Percentiles rank a stretch among this genome's conserved stretches.
phyloP scores from a whole-genome alignment of 441 rosid species.

The Populus hybrid region DNA sequence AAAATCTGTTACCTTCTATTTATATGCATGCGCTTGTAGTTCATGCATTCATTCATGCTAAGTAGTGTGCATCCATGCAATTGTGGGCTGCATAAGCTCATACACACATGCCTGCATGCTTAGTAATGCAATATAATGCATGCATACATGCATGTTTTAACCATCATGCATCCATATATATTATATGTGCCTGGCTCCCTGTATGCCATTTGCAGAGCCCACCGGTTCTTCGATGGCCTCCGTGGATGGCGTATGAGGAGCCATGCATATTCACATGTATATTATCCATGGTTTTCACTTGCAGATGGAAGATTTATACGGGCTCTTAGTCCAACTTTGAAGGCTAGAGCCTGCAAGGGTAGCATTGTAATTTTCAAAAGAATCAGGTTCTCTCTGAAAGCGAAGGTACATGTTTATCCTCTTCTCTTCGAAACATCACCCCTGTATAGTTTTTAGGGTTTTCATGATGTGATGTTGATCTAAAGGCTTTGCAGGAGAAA shows the following conservation, averaged over 20 bases:
- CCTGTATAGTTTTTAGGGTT: constrained; percentile 24
- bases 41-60: neutral
- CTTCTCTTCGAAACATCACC: neutral
- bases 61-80: neutral
- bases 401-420: constrained; percentile 14
- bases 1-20: neutral
- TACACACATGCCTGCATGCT: neutral
- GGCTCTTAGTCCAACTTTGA: constrained; percentile 6
- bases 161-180: neutral
- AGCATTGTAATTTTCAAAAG: constrained; percentile 26
- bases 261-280: constrained; percentile 62
- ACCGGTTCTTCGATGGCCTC: constrained; percentile 65
- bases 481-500: neutral
- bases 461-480: constrained; percentile 16
- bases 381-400: neutral
- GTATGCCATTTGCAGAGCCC: constrained; percentile 89
- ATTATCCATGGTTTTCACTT: constrained; percentile 2
- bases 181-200: constrained; percentile 96
- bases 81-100: neutral
- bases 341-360: neutral
- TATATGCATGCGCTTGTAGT: neutral
- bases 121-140: neutral
- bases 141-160: neutral
- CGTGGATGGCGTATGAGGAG: constrained; percentile 99
- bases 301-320: neutral